Conservation (phyloP, 106 monocot genomes). For the Dactylorhiza incarnata region DNA sequence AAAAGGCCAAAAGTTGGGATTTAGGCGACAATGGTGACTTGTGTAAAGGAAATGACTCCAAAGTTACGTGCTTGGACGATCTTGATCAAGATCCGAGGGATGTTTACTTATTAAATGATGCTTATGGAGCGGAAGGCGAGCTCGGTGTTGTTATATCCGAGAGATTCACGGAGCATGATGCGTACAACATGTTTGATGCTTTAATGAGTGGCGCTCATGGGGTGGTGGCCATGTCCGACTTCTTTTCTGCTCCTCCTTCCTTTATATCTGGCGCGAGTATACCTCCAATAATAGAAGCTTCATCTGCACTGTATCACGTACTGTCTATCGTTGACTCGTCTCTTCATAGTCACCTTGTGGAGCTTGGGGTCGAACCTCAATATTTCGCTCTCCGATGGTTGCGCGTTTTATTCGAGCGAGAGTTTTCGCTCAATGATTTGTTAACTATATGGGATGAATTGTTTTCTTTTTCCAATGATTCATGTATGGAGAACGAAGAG, state of each 20-base stretch:
- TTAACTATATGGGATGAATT: constrained; percentile 79
- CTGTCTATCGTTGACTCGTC: constrained; percentile 51
- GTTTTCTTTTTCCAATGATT: constrained; percentile 42
- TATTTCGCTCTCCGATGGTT: constrained; percentile 82
- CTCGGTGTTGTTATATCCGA: constrained; percentile 72
- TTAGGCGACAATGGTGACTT: background rate
- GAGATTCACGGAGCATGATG: constrained; percentile 83
- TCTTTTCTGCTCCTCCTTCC: constrained; percentile 38
- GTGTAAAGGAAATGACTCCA: constrained; percentile 5
- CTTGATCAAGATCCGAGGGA: constrained; percentile 59
- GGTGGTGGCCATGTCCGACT: constrained; percentile 62
- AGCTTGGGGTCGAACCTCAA: constrained; percentile 80
- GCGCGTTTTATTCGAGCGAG: constrained; percentile 75
- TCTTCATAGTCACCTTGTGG: constrained; percentile 60
- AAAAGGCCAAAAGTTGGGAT: constrained; percentile 18
- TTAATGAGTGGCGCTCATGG: constrained; percentile 62
- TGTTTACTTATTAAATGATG: constrained; percentile 56
- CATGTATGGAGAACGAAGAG: constrained; percentile 20
- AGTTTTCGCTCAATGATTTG: constrained; percentile 61
- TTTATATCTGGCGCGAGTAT: constrained; percentile 34
- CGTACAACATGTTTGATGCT: constrained; percentile 68
- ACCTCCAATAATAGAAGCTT: constrained; percentile 71
- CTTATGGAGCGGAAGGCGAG: constrained; percentile 84
- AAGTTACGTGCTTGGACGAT: constrained; percentile 28
- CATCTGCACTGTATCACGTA: constrained; percentile 59